phyloP scores from a whole-genome alignment of 2,329 filamentous ascomycete species.

The Trichoderma lentiforme region DNA sequence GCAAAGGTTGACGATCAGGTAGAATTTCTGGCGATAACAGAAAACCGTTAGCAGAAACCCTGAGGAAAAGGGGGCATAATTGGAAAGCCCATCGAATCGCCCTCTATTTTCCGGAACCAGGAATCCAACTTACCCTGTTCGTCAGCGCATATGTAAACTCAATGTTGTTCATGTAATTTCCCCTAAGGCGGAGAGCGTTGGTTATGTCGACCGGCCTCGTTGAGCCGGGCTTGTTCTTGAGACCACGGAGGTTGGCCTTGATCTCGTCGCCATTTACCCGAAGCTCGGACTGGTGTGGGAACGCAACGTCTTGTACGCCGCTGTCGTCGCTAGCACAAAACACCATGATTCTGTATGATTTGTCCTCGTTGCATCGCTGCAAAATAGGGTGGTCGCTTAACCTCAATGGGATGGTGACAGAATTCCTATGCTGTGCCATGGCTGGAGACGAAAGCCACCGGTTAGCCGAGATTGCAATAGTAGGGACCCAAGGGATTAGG shows the following conservation, averaged over 20 bases:
- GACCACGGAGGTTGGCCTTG: conserved; percentile 86
- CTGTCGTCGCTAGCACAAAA: conserved; percentile 71
- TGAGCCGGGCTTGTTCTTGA: conserved; percentile 95
- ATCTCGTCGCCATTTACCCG: conserved; percentile 85
- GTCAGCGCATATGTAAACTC: conserved; percentile 91
- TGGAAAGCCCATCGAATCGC: neutral
- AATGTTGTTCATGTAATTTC: conserved; percentile 71
- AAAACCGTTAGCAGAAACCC: conserved; percentile 21
- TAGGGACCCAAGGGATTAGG: too few relatives aligned
- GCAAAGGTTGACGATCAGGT: conserved; percentile 71
- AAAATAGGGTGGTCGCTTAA: conserved; percentile 52
- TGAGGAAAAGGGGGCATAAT: neutral
- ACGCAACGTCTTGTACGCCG: conserved; percentile 72
- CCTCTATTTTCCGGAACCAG: neutral
- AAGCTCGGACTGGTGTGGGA: conserved; percentile 89
- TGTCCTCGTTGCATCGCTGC: conserved; percentile 56
- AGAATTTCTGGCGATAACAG: conserved; percentile 58
- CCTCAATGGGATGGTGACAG: conserved; percentile 44
- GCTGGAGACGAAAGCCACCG: conserved; percentile 34
- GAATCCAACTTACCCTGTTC: conserved; percentile 55
- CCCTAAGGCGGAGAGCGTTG: conserved; percentile 64
- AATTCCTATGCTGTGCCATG: conserved; percentile 54
- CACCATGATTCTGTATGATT: conserved; percentile 70
- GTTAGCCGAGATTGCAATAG: neutral
- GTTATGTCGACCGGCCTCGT: conserved; percentile 94